Base-by-base conservation (phyloP, 208 protist genomes). In the Acanthamoeba culbertsoni region DNA sequence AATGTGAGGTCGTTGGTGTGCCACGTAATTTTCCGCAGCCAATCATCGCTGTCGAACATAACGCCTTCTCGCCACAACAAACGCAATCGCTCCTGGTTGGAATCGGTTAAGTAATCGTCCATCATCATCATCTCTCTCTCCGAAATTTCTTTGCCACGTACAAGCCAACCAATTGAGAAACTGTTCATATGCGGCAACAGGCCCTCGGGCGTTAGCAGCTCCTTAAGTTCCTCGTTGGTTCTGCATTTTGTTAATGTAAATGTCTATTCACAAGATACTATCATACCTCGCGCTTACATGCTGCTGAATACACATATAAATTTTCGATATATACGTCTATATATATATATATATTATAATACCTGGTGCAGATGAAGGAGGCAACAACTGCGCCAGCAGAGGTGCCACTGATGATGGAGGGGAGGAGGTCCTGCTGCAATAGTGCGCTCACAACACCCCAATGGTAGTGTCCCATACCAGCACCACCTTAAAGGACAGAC, bases 1-100 rank as follows among this genome's bases (percentile, higher is more conserved):
- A 88, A 88, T 23, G 79, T 88, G 53, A 88, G 79, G 48, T 88
- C 53, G 79, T 62, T 88, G 79, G 79, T 65, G 79, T 88, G 79
- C 79, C 79, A 88, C 18, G 45, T 88, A 46, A 88, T 88, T 46
- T 88, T 88, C 28, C 53, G 51, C 31, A 88, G 53, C 79, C 79
- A 88, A 2, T 88, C 79, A 18, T 88, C 79, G 79, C 79, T 88
- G 37, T 88, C 79, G 37, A 88, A 88, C 79, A 88, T 88, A 5
- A 88, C 79, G 31, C 79, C 79, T 23, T 57, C 53, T 10, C 48
- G n/a, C 45, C 45, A 88, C 79, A 88, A 35, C 79, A 53, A 23
- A 14, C 31, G 7, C 35, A 88, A 18, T 23, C 79, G 79, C 8
- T 88, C 79, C 79, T 88, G 53, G n/a, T n/a, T n/a, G 42, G n/a